Conservation (phyloP, 129 eudicot species). For the Centrapalus pauciflorus region DNA sequence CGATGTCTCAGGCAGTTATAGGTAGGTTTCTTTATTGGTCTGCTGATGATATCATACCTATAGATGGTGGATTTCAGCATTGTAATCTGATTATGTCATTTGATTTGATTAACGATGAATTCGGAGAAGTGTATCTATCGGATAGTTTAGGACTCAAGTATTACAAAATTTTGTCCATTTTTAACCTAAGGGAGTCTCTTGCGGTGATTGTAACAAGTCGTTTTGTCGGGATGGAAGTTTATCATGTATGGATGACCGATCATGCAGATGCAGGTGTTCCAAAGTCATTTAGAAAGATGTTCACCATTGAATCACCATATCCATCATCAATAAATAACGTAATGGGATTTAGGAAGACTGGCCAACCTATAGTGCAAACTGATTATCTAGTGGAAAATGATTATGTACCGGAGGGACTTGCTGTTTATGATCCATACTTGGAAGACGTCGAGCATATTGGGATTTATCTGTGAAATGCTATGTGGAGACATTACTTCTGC, state of each 20-base stretch:
- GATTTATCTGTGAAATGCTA: too few species aligned
- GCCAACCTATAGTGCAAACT: not conserved
- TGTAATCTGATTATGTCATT: not conserved
- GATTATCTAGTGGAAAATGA: too few species aligned
- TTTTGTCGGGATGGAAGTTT: not conserved
- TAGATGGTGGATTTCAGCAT: too few species aligned
- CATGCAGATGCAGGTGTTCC: not conserved
- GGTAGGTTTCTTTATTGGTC: not conserved
- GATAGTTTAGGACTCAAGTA: not conserved
- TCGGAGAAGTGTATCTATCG: not conserved
- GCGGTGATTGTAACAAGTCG: not conserved
- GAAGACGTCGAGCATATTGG: too few species aligned
- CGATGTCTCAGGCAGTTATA: not conserved
- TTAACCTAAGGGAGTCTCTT: not conserved
- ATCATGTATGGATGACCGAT: not conserved
- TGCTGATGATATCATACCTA: not conserved
- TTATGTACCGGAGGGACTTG: too few species aligned
- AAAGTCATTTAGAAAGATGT: not conserved
- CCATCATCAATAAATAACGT: not conserved
- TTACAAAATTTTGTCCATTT: not conserved
- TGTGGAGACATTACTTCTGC: too few species aligned
- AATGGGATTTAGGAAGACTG: not conserved
- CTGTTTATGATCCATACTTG: too few species aligned
- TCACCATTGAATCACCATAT: not conserved
- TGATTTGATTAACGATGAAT: not conserved